Base-by-base conservation (phyloP, 2,329 filamentous ascomycete genomes). In the Paecilomyces formosus region DNA sequence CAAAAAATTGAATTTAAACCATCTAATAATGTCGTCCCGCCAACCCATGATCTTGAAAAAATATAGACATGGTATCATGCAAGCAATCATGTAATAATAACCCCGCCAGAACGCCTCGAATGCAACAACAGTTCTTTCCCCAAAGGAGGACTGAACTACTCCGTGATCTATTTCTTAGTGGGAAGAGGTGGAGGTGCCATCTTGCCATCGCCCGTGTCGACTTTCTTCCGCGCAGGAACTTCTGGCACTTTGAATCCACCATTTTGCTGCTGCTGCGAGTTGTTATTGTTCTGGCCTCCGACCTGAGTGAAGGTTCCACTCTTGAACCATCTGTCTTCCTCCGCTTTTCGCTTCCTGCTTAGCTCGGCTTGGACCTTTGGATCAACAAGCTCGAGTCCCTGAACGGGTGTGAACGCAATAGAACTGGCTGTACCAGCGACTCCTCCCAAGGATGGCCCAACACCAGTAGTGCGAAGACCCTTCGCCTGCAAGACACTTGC, bases 311-410 rank as follows among this genome's bases (percentile, higher is more conserved):
- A 99, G 0, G 90, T 92, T n/a, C 94, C 94, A 53, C 91, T 90
- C 75, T 94, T 96, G 80, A 99, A 99, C 88, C 92, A 99, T 39
- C 91, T 82, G 71, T 97, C 93, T 71, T 96, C 91, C 63, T 97
- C 94, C 0, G 91, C 92, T 72, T 96, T 95, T 63, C 92, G 82
- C 79, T 97, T 97, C 66, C 91, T 84, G 70, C 84, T 92, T 72
- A 96, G 83, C 77, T 97, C 92, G 7, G 90, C 89, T 65, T 92
- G 87, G 58, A 89, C 85, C 79, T 94, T 96, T 22, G 94, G 94
- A 72, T 97, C 93, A 6, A 97, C 92, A 12, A 99, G 83, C 78
- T 99, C 93, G 45, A 99, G 81, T 1, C 94, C 94, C 70, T 97
- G 94, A 15, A 96, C 90, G 1, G 93, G 92, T 2, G 92, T 97